phyloP scores from a whole-genome alignment of 441 rosid genomes.

The Brassica balearica region DNA sequence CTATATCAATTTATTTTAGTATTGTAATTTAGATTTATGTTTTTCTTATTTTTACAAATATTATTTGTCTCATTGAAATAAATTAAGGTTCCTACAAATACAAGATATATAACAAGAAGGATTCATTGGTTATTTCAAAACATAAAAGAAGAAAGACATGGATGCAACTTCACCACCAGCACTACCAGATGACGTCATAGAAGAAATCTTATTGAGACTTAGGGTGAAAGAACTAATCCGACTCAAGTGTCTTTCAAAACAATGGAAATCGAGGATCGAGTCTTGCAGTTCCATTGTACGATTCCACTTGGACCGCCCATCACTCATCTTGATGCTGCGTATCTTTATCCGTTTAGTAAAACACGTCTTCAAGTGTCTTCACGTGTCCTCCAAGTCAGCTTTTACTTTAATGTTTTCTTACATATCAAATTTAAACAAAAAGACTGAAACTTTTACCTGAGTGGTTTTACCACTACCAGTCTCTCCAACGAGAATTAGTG shows the following conservation, averaged over 20 bases:
- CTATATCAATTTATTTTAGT: neutral
- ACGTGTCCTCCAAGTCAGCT: neutral
- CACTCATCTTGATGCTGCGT: neutral
- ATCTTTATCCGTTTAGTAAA: conserved; percentile 1
- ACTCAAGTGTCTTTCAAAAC: conserved; percentile 27
- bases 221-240: conserved; percentile 16
- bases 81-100: neutral
- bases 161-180: neutral
- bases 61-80: neutral
- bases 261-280: conserved; percentile 27
- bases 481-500: no score
- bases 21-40: neutral
- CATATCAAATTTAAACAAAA: no score
- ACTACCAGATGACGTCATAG: neutral
- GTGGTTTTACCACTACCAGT: no score
- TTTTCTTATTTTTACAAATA: neutral
- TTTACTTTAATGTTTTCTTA: no score
- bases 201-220: conserved; percentile 24
- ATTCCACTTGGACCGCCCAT: neutral
- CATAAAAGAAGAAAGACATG: neutral
- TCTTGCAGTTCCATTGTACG: neutral
- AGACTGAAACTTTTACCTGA: no score
- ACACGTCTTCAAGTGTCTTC: neutral
- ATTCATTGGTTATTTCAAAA: neutral
- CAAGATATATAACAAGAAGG: neutral